Base-by-base conservation (phyloP, 352 stramenopile species). In the Globisporangium cederbergense region DNA sequence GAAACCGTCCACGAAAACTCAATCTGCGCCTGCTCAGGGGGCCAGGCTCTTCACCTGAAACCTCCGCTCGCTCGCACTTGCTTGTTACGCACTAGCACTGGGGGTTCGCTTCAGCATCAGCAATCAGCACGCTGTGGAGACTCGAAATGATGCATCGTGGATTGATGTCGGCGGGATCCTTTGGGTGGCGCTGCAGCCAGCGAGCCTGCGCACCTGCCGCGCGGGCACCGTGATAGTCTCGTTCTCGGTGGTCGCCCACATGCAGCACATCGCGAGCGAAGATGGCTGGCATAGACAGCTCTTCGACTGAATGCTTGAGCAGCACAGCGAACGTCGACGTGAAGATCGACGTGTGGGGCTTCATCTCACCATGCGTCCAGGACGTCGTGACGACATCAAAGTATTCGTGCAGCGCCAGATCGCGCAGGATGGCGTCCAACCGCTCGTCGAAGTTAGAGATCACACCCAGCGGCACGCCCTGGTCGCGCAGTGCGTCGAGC, bases 391-490 rank as follows among this genome's bases (percentile, higher is more conserved):
- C 76, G 38, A 79, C 73, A 6, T 83, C 60, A 42, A 92, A 88
- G 59, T 72, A 81, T 34, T 62, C 58, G 38, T 66, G 62, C 14
- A 94, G 76, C 34, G 62, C 62, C 45, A 92, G 57, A 0, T 69
- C 75, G 0, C 50, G 49, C 3, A 94, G 64, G 28, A 94, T 68
- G 2, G 49, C 20, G 36, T 75, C 69, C 4, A 94, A 70, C 2
- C 85, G 72, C 63, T 94, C 83, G 62, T 94, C 85, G 68, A 90
- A 92, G 70, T 94, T 90, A 58, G 83, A 94, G 34, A 94, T 76
- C 59, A 92, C 75, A 36, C 76, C 85, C 58, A 91, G 72, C 4
- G 67, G 47, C 1, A 90, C 65, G 1, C 62, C 47, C 7, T 57
- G 40, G 0, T 36, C 10, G 0, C 51, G 34, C 9, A 91, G 66